A percentile compares a stretch with the other conserved stretches of the same genome.
These are phyloP conservation scores for Aschersonia sp. DNA, from an alignment of 2,329 filamentous ascomycete genomes.

Conservation along the genomic window DNA sequence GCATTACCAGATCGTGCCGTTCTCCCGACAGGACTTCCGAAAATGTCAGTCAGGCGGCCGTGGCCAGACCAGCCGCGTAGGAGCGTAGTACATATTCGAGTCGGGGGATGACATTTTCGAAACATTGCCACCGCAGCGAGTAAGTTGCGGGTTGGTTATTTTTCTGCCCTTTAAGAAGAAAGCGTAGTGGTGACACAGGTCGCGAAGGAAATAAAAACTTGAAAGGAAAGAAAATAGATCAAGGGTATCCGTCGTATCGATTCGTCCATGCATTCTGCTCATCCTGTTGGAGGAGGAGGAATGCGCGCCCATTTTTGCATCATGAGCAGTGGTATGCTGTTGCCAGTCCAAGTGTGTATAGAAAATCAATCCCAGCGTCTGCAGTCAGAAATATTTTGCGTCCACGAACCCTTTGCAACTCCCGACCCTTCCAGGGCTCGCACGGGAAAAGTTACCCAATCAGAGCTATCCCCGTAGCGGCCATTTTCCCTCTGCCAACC, in stretches of 20 bases:
- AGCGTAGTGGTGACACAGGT: constrained; percentile 1
- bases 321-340: constrained; percentile 15
- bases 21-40: too few relatives aligned
- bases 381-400: constrained; percentile 1
- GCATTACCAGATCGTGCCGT: too few relatives aligned
- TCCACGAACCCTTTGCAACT: neutral
- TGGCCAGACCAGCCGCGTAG: too few relatives aligned
- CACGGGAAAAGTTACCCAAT: too few relatives aligned
- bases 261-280: constrained; percentile 29
- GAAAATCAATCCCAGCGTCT: neutral
- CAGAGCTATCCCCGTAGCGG: too few relatives aligned
- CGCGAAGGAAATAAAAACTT: constrained; percentile 5
- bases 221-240: constrained; percentile 13
- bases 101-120: too few relatives aligned
- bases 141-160: too few relatives aligned
- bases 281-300: neutral
- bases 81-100: too few relatives aligned
- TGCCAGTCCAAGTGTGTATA: constrained; percentile 24
- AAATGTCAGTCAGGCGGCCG: too few relatives aligned
- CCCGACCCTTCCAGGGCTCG: neutral
- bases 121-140: too few relatives aligned
- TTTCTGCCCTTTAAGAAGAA: constrained; percentile 4
- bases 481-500: neutral
- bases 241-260: constrained; percentile 30
- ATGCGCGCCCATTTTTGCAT: constrained; percentile 9